Percentiles rank a stretch among this genome's conserved stretches.
Conservation (phyloP, 2,329 filamentous ascomycete species). For the Fusarium napiforme region DNA sequence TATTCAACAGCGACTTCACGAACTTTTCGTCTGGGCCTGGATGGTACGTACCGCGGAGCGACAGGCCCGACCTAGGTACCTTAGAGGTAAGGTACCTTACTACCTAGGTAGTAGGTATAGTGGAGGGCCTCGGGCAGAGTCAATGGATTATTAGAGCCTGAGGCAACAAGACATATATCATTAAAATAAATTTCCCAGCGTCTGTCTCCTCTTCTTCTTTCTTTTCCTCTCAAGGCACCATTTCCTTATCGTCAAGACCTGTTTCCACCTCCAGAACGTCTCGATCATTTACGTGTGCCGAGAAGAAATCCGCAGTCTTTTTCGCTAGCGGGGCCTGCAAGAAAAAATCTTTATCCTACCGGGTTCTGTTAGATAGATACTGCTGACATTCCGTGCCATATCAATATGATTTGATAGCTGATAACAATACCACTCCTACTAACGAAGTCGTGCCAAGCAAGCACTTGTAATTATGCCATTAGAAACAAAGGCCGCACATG, state of each 20-base stretch:
- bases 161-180: slow-evolving; percentile 37
- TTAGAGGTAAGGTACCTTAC: too few relatives aligned
- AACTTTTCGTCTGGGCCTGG: slow-evolving; percentile 42
- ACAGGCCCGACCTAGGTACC: not conserved
- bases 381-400: slow-evolving; percentile 73
- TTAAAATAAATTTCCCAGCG: slow-evolving; percentile 16
- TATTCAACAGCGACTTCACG: slow-evolving; percentile 39
- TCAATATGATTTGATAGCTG: not conserved
- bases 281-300: slow-evolving; percentile 93
- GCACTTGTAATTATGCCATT: too few relatives aligned
- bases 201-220: slow-evolving; percentile 37
- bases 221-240: slow-evolving; percentile 70
- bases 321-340: slow-evolving; percentile 97
- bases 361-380: slow-evolving; percentile 97
- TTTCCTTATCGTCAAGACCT: slow-evolving; percentile 96
- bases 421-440: not conserved
- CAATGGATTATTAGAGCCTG: slow-evolving; percentile 37
- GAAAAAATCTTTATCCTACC: slow-evolving; percentile 62
- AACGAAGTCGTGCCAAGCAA: not conserved
- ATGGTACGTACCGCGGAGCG: slow-evolving; percentile 40
- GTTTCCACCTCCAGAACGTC: slow-evolving; percentile 75
- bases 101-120: not conserved
- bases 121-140: not conserved
- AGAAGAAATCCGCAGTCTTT: slow-evolving; percentile 86
- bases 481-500: not conserved